phyloP scores from a whole-genome alignment of 2,329 filamentous ascomycete species.

The Hymenoscyphus occultus region DNA sequence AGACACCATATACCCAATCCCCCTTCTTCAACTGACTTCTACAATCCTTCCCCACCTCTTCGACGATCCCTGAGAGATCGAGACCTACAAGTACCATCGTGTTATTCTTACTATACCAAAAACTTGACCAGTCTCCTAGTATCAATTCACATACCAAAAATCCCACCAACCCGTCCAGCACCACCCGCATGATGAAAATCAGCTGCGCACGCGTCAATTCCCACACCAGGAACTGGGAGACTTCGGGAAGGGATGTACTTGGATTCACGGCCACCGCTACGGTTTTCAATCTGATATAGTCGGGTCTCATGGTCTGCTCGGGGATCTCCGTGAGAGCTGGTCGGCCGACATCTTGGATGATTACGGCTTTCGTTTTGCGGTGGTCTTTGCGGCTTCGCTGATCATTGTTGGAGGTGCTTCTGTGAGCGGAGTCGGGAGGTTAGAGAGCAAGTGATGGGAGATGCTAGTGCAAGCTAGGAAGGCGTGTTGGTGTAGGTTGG shows the following conservation, averaged over 20 bases:
- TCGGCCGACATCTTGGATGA: conserved; percentile 3
- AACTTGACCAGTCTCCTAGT: not conserved
- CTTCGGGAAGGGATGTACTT: not conserved
- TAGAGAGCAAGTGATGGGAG: too few relatives aligned
- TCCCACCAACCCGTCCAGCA: not conserved
- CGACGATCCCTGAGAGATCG: not conserved
- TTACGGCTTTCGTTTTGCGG: not conserved
- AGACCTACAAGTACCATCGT: not conserved
- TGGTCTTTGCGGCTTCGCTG: not conserved
- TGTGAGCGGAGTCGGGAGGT: too few relatives aligned
- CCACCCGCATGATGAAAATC: not conserved
- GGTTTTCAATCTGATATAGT: conserved; percentile 1
- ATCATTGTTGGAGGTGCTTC: not conserved
- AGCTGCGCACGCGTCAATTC: not conserved
- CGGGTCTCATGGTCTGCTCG: not conserved
- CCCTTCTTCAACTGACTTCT: not conserved
- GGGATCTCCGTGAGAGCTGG: not conserved
- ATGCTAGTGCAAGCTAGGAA: too few relatives aligned
- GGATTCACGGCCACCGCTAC: not conserved
- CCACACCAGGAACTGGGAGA: too few relatives aligned
- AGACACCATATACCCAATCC: not conserved
- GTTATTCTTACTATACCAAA: too few relatives aligned
- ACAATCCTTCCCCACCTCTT: not conserved
- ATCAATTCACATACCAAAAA: not conserved
- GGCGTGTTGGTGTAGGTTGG: too few relatives aligned